Evolutionary conservation across 768 basidiomycete species (phyloP), one percentile per base, ranked within the genome.

Genomic region (Lanmaoa rubissima): DNA sequence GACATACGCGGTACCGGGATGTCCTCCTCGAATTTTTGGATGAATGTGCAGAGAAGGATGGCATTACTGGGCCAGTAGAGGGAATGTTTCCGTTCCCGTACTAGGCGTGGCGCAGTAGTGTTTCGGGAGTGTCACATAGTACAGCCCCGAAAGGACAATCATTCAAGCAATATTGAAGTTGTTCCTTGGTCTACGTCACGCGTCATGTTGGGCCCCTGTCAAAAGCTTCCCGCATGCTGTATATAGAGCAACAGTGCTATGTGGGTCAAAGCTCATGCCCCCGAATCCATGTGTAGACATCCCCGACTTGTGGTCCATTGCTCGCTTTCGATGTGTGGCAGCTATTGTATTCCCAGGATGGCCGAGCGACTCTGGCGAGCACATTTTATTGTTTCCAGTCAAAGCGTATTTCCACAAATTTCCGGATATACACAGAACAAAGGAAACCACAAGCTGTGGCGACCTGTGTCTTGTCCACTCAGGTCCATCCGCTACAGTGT

Each of bases 21-120:
- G 46, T 71, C 8, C 56, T 70, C 40, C 60, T 70, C 14, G 38
- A 38, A 10, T 72, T 58, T 59, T 43, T 70, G 54, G 69, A 72
- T 44, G 60, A 57, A 9, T 48, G 57, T n/a, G 69, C 66, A 1
- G 60, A 59, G 38, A 53, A 40, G 44, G 67, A 70, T 55, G 68
- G 58, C 0, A 19, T 48, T 11, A 50, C 14, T 19, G 63, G 55
- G 3, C 59, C 65, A 24, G 8, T 28, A 16, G 61, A 67, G 13
- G 65, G 52, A 11, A 48, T 53, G 52, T 48, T 45, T 2, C 57
- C 65, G 6, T 66, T 52, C 48, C 67, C 65, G 10, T 69, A 62
- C 50, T 68, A 64, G 53, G 28, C 2, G 16, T 5, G 19, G 19
- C 2, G 13, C 8, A 19, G 11, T 40, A 3, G 28, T 35, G 19